Percentiles rank a stretch among this genome's conserved stretches.
phyloP scores from a whole-genome alignment of 148 eudicot genomes.

The Rhododendron mucronatum region DNA sequence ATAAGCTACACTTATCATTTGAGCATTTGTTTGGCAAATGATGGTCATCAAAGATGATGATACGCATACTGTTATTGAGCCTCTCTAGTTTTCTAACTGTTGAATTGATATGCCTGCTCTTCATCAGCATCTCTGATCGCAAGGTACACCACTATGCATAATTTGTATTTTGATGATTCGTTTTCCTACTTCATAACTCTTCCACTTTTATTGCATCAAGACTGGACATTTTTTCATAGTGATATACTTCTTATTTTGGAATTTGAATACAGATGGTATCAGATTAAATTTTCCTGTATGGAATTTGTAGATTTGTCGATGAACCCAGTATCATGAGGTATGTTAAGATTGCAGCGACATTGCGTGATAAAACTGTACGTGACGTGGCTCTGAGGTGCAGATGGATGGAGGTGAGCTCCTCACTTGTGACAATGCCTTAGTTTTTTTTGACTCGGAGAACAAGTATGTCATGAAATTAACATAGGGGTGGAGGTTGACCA shows the following conservation, averaged over 20 bases:
- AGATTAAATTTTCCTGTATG: background rate
- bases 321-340: conserved; percentile 81
- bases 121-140: background rate
- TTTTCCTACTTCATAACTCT: background rate
- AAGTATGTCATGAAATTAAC: background rate
- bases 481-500: background rate
- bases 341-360: conserved; percentile 73
- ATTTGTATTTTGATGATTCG: background rate
- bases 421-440: conserved; percentile 2
- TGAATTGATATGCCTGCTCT: background rate
- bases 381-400: conserved; percentile 92
- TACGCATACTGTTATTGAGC: background rate
- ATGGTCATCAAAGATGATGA: background rate
- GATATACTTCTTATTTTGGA: background rate
- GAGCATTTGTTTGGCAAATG: background rate
- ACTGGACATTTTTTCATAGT: background rate
- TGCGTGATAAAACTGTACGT: conserved; percentile 82
- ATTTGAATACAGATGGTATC: background rate
- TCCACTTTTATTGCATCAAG: background rate
- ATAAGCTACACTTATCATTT: background rate
- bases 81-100: background rate
- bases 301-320: conserved; percentile 50
- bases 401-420: conserved; percentile 82
- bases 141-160: background rate
- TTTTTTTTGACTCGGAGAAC: background rate